Base-by-base conservation (phyloP, 129 eudicot genomes). In the Logfia minima region DNA sequence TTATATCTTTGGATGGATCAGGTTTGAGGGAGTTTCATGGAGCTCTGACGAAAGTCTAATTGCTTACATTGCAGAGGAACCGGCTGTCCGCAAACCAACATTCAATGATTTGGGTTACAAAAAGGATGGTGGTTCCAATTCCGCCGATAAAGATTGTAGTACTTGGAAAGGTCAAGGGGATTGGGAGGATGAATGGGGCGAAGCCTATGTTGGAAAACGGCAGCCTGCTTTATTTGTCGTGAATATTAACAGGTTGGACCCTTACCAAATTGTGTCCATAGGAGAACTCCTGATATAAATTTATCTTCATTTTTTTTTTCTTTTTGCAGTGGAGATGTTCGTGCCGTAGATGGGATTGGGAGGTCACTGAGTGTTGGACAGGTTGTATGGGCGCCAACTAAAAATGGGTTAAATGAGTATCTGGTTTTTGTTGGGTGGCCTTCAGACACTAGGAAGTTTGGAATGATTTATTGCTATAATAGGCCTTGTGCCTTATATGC, bases 21-120 rank as follows among this genome's bases (percentile, higher is more conserved):
- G 99, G 99, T 94, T 94, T 79, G 96, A 94, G 88, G 99, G 99
- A 21, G 84, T 94, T 66, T 89, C 99, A 26, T 94, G 99, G 99
- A 91, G 84, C 77, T 85, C 85, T 7, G 96, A 94, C 76, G 99
- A 94, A 86, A 91, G 88, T 77, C 79, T 74, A 31, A 85, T 94
- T 85, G 97, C 99, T 71, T 94, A 94, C 86, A 89, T 86, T 71
- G 99, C 99, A 59, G 99, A 94, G 84, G 99, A 91, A 80, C 93
- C 96, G 6, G 80, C 84, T 61, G 84, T 83, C 63, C 62, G 37
- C 14, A 91, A 89, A 75, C 97, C 99, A 32, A 82, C 85, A 22
- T 94, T 94, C 84, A 88, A 67, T 77, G 80, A 66, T 70, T 17
- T 23, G 28, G 99, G 96, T 34, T 94, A 84, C 88, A 86, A 85